Conservation (phyloP, 2,329 filamentous ascomycete species). For the Fusarium marasasianum region DNA sequence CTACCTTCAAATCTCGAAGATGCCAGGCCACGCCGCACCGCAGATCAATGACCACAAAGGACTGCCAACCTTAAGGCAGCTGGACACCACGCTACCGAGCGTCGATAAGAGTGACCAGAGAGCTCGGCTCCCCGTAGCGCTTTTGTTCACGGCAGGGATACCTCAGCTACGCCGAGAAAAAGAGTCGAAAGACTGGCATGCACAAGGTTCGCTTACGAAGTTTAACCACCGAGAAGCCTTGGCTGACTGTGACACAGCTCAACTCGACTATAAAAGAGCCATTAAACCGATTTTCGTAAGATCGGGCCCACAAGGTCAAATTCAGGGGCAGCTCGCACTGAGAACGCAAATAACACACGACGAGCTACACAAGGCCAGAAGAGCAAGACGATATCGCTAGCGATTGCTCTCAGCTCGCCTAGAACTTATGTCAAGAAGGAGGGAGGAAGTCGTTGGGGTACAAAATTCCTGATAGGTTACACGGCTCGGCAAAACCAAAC, state of each 20-base stretch:
- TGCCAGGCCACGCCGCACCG: not conserved
- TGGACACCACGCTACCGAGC: rapidly evolving
- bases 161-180: not conserved
- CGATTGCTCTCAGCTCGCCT: not conserved
- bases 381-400: not conserved
- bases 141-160: not conserved
- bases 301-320: not conserved
- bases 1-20: not conserved
- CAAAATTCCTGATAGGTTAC: too few species aligned
- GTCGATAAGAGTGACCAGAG: rapidly evolving
- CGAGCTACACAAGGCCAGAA: not conserved
- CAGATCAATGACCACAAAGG: not conserved
- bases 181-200: not conserved
- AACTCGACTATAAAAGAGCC: not conserved
- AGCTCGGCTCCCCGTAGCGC: not conserved
- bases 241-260: not conserved
- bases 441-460: not conserved
- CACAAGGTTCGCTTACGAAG: not conserved
- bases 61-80: not conserved
- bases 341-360: not conserved
- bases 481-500: too few species aligned
- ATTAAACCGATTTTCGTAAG: not conserved
- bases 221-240: not conserved
- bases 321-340: not conserved
- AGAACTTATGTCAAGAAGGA: not conserved